These are phyloP conservation scores for Pogostemon cablin DNA, from an alignment of 257 asterid species.

Conservation along the genomic window DNA sequence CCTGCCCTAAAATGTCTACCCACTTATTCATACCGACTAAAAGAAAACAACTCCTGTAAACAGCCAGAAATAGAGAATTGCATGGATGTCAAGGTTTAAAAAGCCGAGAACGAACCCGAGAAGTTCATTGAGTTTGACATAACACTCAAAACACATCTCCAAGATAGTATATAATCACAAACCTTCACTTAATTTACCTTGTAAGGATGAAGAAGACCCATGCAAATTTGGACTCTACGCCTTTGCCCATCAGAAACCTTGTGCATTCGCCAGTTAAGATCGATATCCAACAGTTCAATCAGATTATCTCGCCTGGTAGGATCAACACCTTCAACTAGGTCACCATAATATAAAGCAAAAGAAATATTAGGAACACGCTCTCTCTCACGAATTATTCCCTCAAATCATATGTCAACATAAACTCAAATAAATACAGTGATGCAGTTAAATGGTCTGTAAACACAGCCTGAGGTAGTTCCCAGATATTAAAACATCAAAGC, in stretches of 20 bases:
- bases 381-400: slow-evolving; percentile 24
- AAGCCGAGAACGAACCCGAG: background rate
- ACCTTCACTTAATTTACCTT: slow-evolving; percentile 50
- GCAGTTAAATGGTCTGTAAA: slow-evolving; percentile 1
- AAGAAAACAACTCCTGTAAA: slow-evolving; percentile 3
- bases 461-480: background rate
- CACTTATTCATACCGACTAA: slow-evolving; percentile 4
- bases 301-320: slow-evolving; percentile 85
- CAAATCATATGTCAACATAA: background rate
- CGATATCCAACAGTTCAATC: slow-evolving; percentile 82
- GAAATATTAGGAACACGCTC: background rate
- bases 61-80: background rate
- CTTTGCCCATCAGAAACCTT: slow-evolving; percentile 99
- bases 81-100: background rate
- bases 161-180: slow-evolving; percentile 9
- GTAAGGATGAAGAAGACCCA: slow-evolving; percentile 97
- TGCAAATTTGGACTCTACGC: slow-evolving; percentile 94
- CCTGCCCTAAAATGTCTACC: slow-evolving; percentile 16
- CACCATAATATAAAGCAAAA: slow-evolving; percentile 30
- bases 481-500: background rate
- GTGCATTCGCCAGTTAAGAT: slow-evolving; percentile 96
- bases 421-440: background rate
- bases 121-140: slow-evolving; percentile 3
- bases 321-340: slow-evolving; percentile 92
- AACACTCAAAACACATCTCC: background rate